Conservation (phyloP, 352 stramenopile genomes). For the Phytophthora meadii region DNA sequence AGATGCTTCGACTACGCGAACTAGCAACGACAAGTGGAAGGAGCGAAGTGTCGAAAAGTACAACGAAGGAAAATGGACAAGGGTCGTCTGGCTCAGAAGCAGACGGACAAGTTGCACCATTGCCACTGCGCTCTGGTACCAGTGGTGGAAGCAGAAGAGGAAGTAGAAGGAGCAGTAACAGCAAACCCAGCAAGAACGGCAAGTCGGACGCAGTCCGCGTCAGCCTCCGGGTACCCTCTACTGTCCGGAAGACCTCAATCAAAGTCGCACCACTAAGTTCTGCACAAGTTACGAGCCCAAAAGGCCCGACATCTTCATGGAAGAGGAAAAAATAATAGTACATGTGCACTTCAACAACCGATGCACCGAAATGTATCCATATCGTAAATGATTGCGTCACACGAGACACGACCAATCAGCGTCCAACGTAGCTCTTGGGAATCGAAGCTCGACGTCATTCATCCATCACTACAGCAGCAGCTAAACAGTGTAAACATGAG, state of each 20-base stretch:
- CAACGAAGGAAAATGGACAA: conserved; percentile 7
- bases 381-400: conserved; percentile 25
- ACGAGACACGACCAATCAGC: conserved; percentile 26
- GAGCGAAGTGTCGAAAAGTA: conserved; percentile 9
- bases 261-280: conserved; percentile 29
- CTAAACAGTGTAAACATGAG: conserved; percentile 12
- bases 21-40: conserved; percentile 1
- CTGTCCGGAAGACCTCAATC: conserved; percentile 23
- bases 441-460: conserved; percentile 13
- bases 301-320: conserved; percentile 13
- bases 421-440: not conserved
- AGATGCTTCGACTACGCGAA: conserved; percentile 37
- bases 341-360: conserved; percentile 9
- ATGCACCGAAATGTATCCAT: conserved; percentile 32
- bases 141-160: conserved; percentile 17
- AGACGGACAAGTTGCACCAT: conserved; percentile 13
- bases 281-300: conserved; percentile 19
- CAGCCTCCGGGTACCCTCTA: conserved; percentile 1
- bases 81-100: conserved; percentile 16
- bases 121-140: conserved; percentile 2
- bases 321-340: conserved; percentile 7
- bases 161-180: conserved; percentile 11
- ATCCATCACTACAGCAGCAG: conserved; percentile 3
- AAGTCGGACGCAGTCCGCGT: conserved; percentile 28
- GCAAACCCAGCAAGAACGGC: conserved; percentile 2